These are phyloP conservation scores for Xanthoceras sorbifolium DNA, from an alignment of 345 rosid species.

Conservation along the genomic window DNA sequence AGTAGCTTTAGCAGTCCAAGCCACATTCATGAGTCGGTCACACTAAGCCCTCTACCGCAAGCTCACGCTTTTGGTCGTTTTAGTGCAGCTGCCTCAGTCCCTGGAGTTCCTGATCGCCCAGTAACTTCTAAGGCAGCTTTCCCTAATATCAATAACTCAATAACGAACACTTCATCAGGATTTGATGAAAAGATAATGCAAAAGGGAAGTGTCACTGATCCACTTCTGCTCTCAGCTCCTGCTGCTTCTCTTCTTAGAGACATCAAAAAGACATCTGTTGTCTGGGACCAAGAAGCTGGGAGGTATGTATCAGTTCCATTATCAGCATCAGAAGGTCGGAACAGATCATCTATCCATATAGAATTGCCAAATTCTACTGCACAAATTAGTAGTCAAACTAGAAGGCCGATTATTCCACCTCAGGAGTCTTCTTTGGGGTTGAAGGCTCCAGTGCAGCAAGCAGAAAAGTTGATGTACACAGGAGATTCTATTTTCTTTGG, in stretches of 20 bases:
- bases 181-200: slow-evolving; percentile 62
- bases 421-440: slow-evolving; percentile 52
- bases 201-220: slow-evolving; percentile 56
- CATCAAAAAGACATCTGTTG: slow-evolving; percentile 83
- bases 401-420: slow-evolving; percentile 42
- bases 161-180: slow-evolving; percentile 37
- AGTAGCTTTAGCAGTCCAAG: slow-evolving; percentile 96
- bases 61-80: slow-evolving; percentile 46
- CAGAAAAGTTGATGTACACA: slow-evolving; percentile 76
- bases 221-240: slow-evolving; percentile 65
- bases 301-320: slow-evolving; percentile 81
- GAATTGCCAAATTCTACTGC: slow-evolving; percentile 45
- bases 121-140: slow-evolving; percentile 40
- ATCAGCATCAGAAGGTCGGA: slow-evolving; percentile 68
- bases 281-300: slow-evolving; percentile 95
- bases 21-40: slow-evolving; percentile 72
- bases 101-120: slow-evolving; percentile 51
- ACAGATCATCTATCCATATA: slow-evolving; percentile 44
- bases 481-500: slow-evolving; percentile 97
- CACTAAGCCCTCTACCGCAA: slow-evolving; percentile 88
- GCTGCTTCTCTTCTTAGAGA: slow-evolving; percentile 86
- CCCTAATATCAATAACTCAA: slow-evolving; percentile 33
- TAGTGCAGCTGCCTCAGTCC: slow-evolving; percentile 34
- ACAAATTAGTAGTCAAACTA: slow-evolving; percentile 43
- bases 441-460: slow-evolving; percentile 49